A percentile compares a stretch with the other conserved stretches of the same genome.
Evolutionary conservation across 306 rosid genomes (phyloP).

Genomic region (Medicago ruthenica): DNA sequence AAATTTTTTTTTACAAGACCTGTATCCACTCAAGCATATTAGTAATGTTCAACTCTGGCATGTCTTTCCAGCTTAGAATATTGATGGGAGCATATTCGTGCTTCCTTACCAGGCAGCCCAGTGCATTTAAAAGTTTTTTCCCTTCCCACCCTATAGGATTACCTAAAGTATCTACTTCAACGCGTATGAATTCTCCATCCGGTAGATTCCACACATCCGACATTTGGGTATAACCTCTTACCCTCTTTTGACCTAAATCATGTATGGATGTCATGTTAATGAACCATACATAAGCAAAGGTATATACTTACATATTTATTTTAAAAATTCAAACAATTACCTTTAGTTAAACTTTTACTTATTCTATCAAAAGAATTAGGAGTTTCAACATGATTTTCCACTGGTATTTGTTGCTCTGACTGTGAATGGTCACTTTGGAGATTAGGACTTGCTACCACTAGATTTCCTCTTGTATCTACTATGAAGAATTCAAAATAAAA

Average conservation of each 20-base stretch:
- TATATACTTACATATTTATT: neutral
- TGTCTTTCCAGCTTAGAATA: slow-evolving; percentile 27
- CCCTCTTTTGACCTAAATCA: slow-evolving; percentile 22
- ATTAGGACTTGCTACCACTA: neutral
- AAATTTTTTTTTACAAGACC: neutral
- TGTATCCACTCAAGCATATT: slow-evolving; percentile 25
- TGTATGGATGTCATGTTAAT: neutral
- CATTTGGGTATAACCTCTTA: slow-evolving; percentile 29
- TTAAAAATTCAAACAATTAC: neutral
- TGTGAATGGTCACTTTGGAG: slow-evolving; percentile 11
- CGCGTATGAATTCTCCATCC: slow-evolving; percentile 22
- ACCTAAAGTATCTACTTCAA: slow-evolving; percentile 30
- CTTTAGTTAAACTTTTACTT: slow-evolving; percentile 3
- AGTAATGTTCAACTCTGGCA: slow-evolving; percentile 16
- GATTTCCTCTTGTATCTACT: slow-evolving; percentile 8
- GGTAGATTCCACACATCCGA: slow-evolving; percentile 17
- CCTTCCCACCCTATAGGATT: slow-evolving; percentile 32
- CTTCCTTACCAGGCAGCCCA: slow-evolving; percentile 27
- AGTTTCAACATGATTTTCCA: slow-evolving; percentile 14
- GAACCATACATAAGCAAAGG: slow-evolving; percentile 3
- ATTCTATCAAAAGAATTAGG: neutral
- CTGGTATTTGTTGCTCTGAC: slow-evolving; percentile 9
- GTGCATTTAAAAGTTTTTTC: slow-evolving; percentile 22
- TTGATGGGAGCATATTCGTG: slow-evolving; percentile 31
- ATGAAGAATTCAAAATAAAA: slow-evolving; percentile 11